A percentile compares a stretch with the other conserved stretches of the same genome.
phyloP scores from a whole-genome alignment of 495 filamentous ascomycete genomes.

The Trichoderma gamsii region DNA sequence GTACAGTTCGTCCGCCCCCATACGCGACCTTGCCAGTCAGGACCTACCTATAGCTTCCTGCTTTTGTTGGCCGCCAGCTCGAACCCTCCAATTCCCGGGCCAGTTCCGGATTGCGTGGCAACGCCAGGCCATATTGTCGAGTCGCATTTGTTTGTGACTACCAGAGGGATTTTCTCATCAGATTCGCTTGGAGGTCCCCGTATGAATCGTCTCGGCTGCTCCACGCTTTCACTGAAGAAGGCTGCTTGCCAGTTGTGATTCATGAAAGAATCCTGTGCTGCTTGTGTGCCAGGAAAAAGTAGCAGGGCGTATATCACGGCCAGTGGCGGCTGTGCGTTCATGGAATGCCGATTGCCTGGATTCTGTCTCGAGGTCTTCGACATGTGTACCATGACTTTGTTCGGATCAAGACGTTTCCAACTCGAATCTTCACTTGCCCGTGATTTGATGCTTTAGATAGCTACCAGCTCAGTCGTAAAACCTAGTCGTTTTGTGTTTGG shows the following conservation, averaged over 20 bases:
- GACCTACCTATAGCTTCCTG: conserved; percentile 50
- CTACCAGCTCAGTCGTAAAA: no score
- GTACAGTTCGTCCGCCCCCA: conserved; percentile 82
- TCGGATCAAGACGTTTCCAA: no score
- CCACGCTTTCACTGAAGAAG: background rate
- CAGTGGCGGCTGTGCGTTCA: background rate
- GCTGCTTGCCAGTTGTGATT: conserved; percentile 6
- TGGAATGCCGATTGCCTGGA: background rate
- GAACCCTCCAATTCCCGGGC: conserved; percentile 58
- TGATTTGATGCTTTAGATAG: no score
- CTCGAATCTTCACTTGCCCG: background rate
- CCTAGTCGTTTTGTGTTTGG: no score
- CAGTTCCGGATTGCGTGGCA: conserved; percentile 57
- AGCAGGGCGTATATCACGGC: background rate
- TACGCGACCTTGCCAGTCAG: conserved; percentile 70
- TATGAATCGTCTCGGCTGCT: background rate
- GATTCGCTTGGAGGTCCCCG: conserved; percentile 11
- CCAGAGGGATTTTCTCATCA: conserved; percentile 40
- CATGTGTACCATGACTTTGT: background rate
- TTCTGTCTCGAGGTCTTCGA: background rate
- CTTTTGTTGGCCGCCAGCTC: conserved; percentile 47
- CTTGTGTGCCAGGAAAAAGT: background rate
- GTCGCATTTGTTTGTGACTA: conserved; percentile 59
- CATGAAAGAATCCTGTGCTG: background rate
- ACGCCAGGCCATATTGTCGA: conserved; percentile 69